A percentile compares a stretch with the other conserved stretches of the same genome.
Conservation (phyloP, 176 grass and related monocot genomes). For the Echinochloa phyllopogon region DNA sequence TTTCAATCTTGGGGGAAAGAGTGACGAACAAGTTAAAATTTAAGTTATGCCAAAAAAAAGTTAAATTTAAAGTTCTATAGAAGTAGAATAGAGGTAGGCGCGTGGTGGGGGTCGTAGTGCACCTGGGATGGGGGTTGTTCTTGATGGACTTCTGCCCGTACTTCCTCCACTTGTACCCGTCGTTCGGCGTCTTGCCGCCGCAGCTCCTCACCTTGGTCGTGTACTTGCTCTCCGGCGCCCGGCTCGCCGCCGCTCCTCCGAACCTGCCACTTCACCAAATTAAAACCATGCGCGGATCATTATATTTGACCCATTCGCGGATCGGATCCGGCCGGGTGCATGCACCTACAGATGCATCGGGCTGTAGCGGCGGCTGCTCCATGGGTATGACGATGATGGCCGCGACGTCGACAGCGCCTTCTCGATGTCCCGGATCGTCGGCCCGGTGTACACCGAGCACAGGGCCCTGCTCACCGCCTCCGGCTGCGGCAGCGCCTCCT, state of each 20-base stretch:
- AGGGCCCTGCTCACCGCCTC: conserved; percentile 39
- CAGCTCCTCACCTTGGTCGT: conserved; percentile 60
- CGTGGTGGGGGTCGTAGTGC: not conserved
- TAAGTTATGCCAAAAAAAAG: no score
- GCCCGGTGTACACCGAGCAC: conserved; percentile 69
- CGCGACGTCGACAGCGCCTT: conserved; percentile 52
- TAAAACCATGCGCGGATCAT: not conserved
- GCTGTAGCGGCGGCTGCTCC: conserved; percentile 32
- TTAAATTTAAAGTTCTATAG: no score
- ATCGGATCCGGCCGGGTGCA: not conserved
- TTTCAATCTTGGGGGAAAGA: not conserved
- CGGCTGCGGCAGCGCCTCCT: conserved; percentile 1
- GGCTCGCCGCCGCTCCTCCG: not conserved
- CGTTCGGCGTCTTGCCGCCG: conserved; percentile 53
- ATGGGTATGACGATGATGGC: not conserved
- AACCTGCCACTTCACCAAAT: conserved; percentile 38
- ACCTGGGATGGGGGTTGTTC: conserved; percentile 81
- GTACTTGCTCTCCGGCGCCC: conserved; percentile 52
- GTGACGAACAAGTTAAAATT: no score
- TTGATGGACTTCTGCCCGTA: conserved; percentile 89
- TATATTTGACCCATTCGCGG: not conserved
- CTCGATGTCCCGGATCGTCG: conserved; percentile 68
- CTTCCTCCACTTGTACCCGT: conserved; percentile 88
- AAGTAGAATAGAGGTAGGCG: not conserved
- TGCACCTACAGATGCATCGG: conserved; percentile 46